A percentile compares a stretch with the other conserved stretches of the same genome.
These are phyloP conservation scores for Colletotrichum zoysiae DNA, from an alignment of 2,329 filamentous ascomycete species.

Conservation along the genomic window DNA sequence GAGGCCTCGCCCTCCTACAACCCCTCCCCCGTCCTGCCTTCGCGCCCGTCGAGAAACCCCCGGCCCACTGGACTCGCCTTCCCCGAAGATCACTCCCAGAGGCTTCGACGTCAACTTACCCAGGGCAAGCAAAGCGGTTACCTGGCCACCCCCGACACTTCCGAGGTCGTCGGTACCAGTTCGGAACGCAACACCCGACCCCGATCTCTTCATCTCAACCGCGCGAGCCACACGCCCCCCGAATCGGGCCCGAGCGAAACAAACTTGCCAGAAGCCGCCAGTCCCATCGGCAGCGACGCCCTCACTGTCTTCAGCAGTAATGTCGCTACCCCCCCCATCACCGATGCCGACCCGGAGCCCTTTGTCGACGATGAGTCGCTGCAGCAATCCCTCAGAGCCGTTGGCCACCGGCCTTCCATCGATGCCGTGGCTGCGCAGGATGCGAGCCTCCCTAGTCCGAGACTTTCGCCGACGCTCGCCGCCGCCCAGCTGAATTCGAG, in stretches of 20 bases:
- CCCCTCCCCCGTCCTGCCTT: conserved; percentile 47
- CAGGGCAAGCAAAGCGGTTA: conserved; percentile 50
- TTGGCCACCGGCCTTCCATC: conserved; percentile 66
- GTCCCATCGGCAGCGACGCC: conserved; percentile 66
- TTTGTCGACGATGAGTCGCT: conserved; percentile 67
- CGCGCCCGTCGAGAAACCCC: conserved; percentile 28
- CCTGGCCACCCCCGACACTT: conserved; percentile 70
- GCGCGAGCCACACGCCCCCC: conserved; percentile 58
- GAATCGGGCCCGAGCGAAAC: conserved; percentile 58
- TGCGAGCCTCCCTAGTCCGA: conserved; percentile 93
- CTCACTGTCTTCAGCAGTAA: conserved; percentile 72
- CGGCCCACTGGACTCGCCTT: conserved; percentile 41
- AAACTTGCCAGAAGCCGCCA: conserved; percentile 49
- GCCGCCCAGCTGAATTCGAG: conserved; percentile 67
- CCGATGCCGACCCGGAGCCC: conserved; percentile 77
- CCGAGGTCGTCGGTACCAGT: conserved; percentile 55
- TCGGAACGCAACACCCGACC: conserved; percentile 55
- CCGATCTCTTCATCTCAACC: conserved; percentile 57
- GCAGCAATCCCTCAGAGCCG: conserved; percentile 59
- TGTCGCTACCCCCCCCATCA: conserved; percentile 81
- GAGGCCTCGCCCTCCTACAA: conserved; percentile 52
- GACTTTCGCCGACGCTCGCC: conserved; percentile 90
- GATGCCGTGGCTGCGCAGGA: conserved; percentile 84
- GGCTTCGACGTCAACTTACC: conserved; percentile 54
- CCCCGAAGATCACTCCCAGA: conserved; percentile 52